These are phyloP conservation scores for Chalaropsis ovoidea DNA, from an alignment of 2,329 filamentous ascomycete species.

Conservation along the genomic window DNA sequence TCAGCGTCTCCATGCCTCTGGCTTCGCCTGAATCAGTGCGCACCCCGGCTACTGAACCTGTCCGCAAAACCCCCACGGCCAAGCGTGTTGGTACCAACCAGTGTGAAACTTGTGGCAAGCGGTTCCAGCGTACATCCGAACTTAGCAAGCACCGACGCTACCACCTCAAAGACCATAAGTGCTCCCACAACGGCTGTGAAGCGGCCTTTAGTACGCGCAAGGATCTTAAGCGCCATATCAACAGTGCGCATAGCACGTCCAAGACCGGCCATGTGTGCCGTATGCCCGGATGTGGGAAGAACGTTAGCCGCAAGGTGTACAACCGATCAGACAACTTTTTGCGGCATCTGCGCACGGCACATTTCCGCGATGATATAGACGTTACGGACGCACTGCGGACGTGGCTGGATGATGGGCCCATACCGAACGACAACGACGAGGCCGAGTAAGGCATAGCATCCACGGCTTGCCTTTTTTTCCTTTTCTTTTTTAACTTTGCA, in stretches of 20 bases:
- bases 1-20: conserved; percentile 9
- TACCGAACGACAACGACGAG: background rate
- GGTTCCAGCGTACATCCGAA: conserved; percentile 21
- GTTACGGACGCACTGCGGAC: conserved; percentile 20
- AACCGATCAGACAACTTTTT: conserved; percentile 30
- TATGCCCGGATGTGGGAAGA: conserved; percentile 29
- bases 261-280: conserved; percentile 28
- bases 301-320: conserved; percentile 29
- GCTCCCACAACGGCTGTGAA: conserved; percentile 26
- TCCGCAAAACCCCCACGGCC: conserved; percentile 16
- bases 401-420: conserved; percentile 17
- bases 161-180: conserved; percentile 28
- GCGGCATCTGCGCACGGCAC: conserved; percentile 28
- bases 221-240: conserved; percentile 29
- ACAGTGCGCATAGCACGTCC: conserved; percentile 25
- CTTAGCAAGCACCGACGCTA: conserved; percentile 28
- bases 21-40: conserved; percentile 4
- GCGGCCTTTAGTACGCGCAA: conserved; percentile 29
- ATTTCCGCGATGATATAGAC: conserved; percentile 25
- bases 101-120: conserved; percentile 24
- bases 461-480: background rate
- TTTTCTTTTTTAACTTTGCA: too few species aligned
- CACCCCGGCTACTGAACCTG: conserved; percentile 16
- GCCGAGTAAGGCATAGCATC: background rate
- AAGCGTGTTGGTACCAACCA: conserved; percentile 19